A percentile compares a stretch with the other conserved stretches of the same genome.
Evolutionary conservation across 352 stramenopile genomes (phyloP).

Genomic region (Halophytophthora batemanensis): DNA sequence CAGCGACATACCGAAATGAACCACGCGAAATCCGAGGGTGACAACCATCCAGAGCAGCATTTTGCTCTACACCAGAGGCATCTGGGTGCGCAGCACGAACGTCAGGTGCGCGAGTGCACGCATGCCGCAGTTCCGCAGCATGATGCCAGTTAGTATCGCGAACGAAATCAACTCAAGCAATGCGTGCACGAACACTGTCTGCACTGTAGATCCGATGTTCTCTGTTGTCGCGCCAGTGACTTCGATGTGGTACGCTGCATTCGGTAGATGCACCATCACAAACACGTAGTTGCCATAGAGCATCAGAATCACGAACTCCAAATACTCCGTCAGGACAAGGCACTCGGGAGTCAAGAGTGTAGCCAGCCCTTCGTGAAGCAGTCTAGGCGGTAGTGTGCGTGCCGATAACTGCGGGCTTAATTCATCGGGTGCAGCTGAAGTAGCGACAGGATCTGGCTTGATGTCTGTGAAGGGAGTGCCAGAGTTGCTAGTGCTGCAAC

Average conservation of each 20-base stretch:
- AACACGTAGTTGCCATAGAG: slow-evolving; percentile 10
- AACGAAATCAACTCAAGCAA: slow-evolving; percentile 18
- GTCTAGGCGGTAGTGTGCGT: too few species aligned
- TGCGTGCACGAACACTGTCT: slow-evolving; percentile 14
- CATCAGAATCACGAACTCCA: slow-evolving; percentile 17
- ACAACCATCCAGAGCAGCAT: slow-evolving; percentile 10
- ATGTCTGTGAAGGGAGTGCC: too few species aligned
- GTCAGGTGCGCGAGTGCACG: slow-evolving; percentile 10
- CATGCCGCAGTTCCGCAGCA: slow-evolving; percentile 8
- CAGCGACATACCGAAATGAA: slow-evolving; percentile 8
- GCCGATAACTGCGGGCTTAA: too few species aligned
- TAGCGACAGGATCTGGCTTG: too few species aligned
- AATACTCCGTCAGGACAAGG: slow-evolving; percentile 19
- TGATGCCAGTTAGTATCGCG: background rate
- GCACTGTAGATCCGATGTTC: background rate
- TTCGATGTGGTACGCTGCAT: slow-evolving; percentile 18
- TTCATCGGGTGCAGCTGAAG: too few species aligned
- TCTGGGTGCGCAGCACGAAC: slow-evolving; percentile 19
- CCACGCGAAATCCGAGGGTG: background rate
- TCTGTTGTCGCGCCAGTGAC: background rate
- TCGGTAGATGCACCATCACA: slow-evolving; percentile 5
- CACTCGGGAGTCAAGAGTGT: slow-evolving; percentile 18
- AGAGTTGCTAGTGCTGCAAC: too few species aligned
- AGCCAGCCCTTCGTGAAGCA: background rate
- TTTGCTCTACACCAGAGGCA: slow-evolving; percentile 7